phyloP scores from a whole-genome alignment of 78 protist species.

The Dictyostelium firmibasis region DNA sequence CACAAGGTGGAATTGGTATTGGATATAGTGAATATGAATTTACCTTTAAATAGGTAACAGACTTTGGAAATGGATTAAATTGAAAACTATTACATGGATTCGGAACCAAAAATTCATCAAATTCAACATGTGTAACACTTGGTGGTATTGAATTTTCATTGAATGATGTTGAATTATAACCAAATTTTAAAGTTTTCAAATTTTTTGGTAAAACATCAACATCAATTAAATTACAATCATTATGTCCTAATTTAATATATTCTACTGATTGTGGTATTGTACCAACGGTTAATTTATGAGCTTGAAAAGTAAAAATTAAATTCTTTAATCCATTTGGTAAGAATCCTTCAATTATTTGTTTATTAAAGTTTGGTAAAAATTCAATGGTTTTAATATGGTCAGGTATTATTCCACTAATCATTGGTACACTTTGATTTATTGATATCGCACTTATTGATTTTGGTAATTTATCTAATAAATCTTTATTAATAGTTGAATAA shows the following conservation, averaged over 20 bases:
- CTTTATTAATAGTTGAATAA: neutral
- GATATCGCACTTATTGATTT: neutral
- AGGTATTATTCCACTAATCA: neutral
- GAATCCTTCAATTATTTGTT: neutral
- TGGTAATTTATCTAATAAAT: neutral
- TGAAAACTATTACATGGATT: neutral
- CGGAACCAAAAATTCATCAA: neutral
- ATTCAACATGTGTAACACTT: neutral
- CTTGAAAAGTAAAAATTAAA: neutral
- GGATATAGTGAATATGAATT: neutral
- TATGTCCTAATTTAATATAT: neutral
- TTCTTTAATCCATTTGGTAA: neutral
- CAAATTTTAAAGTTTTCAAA: neutral
- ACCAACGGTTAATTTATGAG: neutral
- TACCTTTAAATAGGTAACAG: neutral
- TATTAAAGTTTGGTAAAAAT: neutral
- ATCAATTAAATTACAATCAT: neutral
- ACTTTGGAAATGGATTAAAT: neutral
- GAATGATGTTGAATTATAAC: neutral
- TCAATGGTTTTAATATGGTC: neutral
- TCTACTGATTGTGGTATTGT: neutral
- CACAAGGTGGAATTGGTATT: neutral
- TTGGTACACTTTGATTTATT: neutral
- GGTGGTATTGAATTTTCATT: neutral
- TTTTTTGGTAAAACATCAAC: neutral